These are phyloP conservation scores for Huntiella decipiens DNA, from an alignment of 2,329 filamentous ascomycete genomes.

Conservation along the genomic window DNA sequence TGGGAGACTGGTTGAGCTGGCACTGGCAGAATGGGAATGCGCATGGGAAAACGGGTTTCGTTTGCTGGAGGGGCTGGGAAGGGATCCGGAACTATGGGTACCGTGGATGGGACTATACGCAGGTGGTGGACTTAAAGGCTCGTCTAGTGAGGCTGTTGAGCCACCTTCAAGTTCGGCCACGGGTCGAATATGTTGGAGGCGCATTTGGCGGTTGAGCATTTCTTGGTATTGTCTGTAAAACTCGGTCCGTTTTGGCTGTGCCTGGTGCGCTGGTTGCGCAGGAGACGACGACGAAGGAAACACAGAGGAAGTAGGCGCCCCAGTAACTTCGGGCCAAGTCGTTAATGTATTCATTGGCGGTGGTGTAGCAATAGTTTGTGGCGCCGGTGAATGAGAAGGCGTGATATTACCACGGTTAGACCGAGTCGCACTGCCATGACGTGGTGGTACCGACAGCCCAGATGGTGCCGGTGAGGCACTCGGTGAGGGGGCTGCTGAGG, in stretches of 20 bases:
- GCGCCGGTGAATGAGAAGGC: too few species aligned
- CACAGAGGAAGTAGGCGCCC: too few species aligned
- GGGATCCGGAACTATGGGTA: neutral
- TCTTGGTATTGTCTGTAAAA: constrained; percentile 1
- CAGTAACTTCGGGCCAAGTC: too few species aligned
- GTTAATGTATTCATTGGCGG: too few species aligned
- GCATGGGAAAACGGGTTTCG: neutral
- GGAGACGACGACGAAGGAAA: too few species aligned
- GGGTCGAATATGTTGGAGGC: neutral
- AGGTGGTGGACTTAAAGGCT: constrained; percentile 1
- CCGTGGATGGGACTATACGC: neutral
- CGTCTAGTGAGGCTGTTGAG: neutral
- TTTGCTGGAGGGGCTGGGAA: neutral
- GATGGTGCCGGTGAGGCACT: too few species aligned
- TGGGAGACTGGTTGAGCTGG: neutral
- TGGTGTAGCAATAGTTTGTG: too few species aligned
- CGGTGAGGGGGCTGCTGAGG: too few species aligned
- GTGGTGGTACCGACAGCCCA: too few species aligned
- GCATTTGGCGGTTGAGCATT: constrained; percentile 1
- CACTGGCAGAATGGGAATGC: neutral
- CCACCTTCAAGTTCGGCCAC: neutral
- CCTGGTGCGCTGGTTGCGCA: neutral
- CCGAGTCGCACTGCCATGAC: too few species aligned
- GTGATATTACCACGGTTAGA: too few species aligned
- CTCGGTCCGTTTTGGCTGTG: neutral